Conservation (phyloP, 495 filamentous ascomycete species). For the Podospora bellae-mahoneyi region DNA sequence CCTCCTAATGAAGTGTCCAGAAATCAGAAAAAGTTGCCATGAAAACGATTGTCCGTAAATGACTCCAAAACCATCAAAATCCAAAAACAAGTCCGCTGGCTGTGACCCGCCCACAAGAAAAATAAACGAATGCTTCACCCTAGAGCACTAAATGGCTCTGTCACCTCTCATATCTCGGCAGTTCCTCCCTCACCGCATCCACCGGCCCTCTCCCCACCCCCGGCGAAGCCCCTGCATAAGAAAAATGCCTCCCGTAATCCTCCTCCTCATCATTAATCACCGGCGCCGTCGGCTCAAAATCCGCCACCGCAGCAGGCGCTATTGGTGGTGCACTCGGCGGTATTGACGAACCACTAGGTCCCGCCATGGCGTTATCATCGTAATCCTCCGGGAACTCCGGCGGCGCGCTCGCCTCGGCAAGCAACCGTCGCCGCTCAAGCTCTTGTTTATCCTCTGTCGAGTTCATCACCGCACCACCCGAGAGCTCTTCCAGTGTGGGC, state of each 20-base stretch:
- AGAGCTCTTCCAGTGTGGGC: slow-evolving; percentile 45
- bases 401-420: slow-evolving; percentile 71
- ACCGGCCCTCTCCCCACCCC: slow-evolving; percentile 21
- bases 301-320: slow-evolving; percentile 10
- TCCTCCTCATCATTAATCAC: slow-evolving; percentile 58
- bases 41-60: neutral
- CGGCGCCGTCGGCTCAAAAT: slow-evolving; percentile 60
- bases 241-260: slow-evolving; percentile 41
- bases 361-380: slow-evolving; percentile 29
- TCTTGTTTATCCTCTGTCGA: slow-evolving; percentile 80
- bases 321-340: slow-evolving; percentile 19
- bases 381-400: slow-evolving; percentile 49
- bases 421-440: slow-evolving; percentile 68
- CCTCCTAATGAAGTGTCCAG: neutral
- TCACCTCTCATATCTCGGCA: slow-evolving; percentile 38
- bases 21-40: slow-evolving; percentile 1
- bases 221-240: slow-evolving; percentile 27
- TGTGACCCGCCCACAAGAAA: neutral
- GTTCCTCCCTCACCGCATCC: slow-evolving; percentile 32
- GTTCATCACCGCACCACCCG: slow-evolving; percentile 35
- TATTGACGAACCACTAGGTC: slow-evolving; percentile 14
- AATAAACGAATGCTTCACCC: neutral
- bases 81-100: neutral
- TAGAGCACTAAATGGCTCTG: neutral
- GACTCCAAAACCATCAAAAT: neutral